Conservation (phyloP, 2,329 filamentous ascomycete genomes). For the Calcarisporium arbuscula region DNA sequence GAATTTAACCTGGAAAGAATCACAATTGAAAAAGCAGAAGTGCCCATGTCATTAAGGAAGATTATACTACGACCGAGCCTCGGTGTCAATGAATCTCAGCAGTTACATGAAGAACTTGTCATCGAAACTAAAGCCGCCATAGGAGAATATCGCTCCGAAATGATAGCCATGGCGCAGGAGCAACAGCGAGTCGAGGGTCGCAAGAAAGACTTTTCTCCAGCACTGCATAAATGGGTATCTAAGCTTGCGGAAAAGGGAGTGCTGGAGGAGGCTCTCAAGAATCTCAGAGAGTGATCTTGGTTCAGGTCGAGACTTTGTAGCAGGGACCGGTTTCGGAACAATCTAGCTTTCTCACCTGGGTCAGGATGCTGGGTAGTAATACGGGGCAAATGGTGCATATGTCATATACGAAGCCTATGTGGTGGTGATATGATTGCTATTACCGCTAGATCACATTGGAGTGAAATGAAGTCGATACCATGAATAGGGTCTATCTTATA, state of each 20-base stretch:
- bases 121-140: constrained; percentile 35
- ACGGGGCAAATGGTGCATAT: no score
- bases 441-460: no score
- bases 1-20: constrained; percentile 22
- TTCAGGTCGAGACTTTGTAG: constrained; percentile 2
- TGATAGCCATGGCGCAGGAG: constrained; percentile 37
- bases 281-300: no score
- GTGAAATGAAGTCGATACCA: no score
- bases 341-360: no score
- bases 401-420: no score
- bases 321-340: no score
- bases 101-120: constrained; percentile 31
- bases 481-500: no score
- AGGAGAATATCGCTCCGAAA: constrained; percentile 42
- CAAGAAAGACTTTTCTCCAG: constrained; percentile 62
- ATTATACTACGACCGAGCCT: constrained; percentile 9
- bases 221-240: constrained; percentile 62
- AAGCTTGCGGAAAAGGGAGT: constrained; percentile 61
- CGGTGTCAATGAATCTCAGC: constrained; percentile 20
- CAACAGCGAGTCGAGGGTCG: constrained; percentile 47
- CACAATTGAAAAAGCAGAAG: constrained; percentile 16
- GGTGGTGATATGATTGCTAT: no score
- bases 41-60: constrained; percentile 12
- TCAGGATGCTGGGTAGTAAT: no score
- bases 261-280: constrained; percentile 37